Conservation (phyloP, 345 rosid genomes). For the Combretum micranthum region DNA sequence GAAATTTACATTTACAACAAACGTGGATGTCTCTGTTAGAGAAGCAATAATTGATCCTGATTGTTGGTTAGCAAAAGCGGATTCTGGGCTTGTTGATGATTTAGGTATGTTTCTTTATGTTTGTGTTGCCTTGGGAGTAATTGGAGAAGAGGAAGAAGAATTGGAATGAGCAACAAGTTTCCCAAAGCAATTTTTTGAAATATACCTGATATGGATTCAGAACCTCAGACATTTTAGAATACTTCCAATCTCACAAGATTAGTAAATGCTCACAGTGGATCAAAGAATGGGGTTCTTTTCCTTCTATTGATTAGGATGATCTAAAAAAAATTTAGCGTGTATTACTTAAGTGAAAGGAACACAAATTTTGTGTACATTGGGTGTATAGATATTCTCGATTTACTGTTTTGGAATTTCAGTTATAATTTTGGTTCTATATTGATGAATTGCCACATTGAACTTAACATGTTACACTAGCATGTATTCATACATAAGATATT, state of each 20-base stretch:
- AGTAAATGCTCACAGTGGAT: constrained; percentile 10
- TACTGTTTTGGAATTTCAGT: too few relatives aligned
- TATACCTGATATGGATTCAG: constrained; percentile 16
- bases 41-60: constrained; percentile 82
- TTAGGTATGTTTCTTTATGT: constrained; percentile 87
- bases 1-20: constrained; percentile 74
- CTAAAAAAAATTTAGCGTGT: too few relatives aligned
- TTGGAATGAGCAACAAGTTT: constrained; percentile 61
- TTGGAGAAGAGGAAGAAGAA: constrained; percentile 63
- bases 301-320: constrained; percentile 15
- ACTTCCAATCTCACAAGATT: constrained; percentile 21
- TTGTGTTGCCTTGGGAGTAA: constrained; percentile 74
- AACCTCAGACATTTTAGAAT: constrained; percentile 12
- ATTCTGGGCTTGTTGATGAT: constrained; percentile 89
- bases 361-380: too few relatives aligned
- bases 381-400: too few relatives aligned
- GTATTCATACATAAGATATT: too few relatives aligned
- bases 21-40: constrained; percentile 77
- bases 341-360: too few relatives aligned
- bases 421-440: too few relatives aligned
- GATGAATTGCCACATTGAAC: too few relatives aligned
- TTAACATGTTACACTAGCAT: too few relatives aligned
- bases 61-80: constrained; percentile 76
- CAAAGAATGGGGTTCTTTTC: constrained; percentile 14
- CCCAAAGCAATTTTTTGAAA: constrained; percentile 17